Base-by-base conservation (phyloP, 176 grass and related monocot genomes). In the Poa annua region DNA sequence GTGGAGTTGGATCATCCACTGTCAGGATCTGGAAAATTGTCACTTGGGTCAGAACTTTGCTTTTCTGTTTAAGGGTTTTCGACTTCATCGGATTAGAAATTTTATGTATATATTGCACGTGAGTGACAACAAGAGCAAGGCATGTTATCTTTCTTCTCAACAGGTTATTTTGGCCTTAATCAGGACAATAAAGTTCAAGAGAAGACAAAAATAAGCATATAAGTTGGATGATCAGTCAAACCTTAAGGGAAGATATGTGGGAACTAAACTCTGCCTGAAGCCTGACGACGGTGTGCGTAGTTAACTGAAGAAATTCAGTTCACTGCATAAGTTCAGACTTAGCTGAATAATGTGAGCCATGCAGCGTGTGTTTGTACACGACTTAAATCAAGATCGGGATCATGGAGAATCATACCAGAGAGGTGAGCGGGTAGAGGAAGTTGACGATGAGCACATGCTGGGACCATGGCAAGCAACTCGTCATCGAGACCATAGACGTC, bases 231-330 rank as follows among this genome's bases (percentile, higher is more conserved):
- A 33, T 48, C 39, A 26, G 38, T 62, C 75, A 38, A 11, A 97
- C 94, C 94, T 92, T 84, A 44, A 97, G 73, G 74, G 91, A 85
- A 20, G 90, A 92, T 65, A 91, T n/a, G n/a, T n/a, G n/a, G n/a
- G n/a, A n/a, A n/a, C n/a, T n/a, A n/a, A n/a, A n/a, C n/a, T n/a
- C n/a, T n/a, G n/a, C n/a, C n/a, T n/a, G n/a, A n/a, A n/a, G n/a
- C n/a, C n/a, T n/a, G n/a, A n/a, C n/a, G n/a, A n/a, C n/a, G n/a
- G n/a, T n/a, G n/a, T n/a, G n/a, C n/a, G n/a, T n/a, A n/a, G n/a
- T n/a, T n/a, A n/a, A n/a, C n/a, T n/a, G n/a, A n/a, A n/a, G n/a
- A n/a, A n/a, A n/a, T n/a, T n/a, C n/a, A n/a, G n/a, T n/a, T n/a
- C n/a, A n/a, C n/a, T n/a, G n/a, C n/a, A n/a, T n/a, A n/a, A n/a